These are phyloP conservation scores for Ustilago cynodontis DNA, from an alignment of 1,284 basidiomycete genomes.

Conservation along the genomic window DNA sequence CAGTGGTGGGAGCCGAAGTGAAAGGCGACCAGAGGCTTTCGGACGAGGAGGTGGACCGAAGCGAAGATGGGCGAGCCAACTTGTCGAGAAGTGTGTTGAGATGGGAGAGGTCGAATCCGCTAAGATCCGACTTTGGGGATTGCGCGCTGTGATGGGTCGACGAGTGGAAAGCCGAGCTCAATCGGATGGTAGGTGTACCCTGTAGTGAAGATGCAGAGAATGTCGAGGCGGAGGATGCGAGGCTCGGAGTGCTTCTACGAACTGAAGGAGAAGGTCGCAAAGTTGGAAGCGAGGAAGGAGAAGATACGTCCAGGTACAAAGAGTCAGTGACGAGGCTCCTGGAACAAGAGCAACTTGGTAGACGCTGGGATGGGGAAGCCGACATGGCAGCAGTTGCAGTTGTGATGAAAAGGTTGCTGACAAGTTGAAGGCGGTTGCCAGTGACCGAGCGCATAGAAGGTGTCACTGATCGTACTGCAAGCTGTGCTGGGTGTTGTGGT, in stretches of 20 bases:
- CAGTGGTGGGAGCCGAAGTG: slow-evolving; percentile 15
- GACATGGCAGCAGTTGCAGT: slow-evolving; percentile 7
- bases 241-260: slow-evolving; percentile 31
- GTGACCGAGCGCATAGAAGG: not conserved
- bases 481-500: too few species aligned
- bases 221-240: slow-evolving; percentile 21
- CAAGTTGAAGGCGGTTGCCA: too few species aligned
- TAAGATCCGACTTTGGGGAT: slow-evolving; percentile 18
- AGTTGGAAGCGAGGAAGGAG: not conserved
- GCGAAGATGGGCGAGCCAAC: slow-evolving; percentile 33
- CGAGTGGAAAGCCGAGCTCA: slow-evolving; percentile 24
- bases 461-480: too few species aligned
- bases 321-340: slow-evolving; percentile 29
- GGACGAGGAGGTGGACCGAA: slow-evolving; percentile 20
- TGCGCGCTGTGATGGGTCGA: slow-evolving; percentile 7
- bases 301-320: slow-evolving; percentile 3
- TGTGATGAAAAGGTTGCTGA: too few species aligned
- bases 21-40: slow-evolving; percentile 9
- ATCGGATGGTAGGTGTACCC: slow-evolving; percentile 15
- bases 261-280: slow-evolving; percentile 17
- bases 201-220: slow-evolving; percentile 20
- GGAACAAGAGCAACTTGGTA: slow-evolving; percentile 30
- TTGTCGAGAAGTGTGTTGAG: slow-evolving; percentile 52
- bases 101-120: slow-evolving; percentile 35
- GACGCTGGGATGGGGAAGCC: not conserved